Conservation (phyloP, 2,329 filamentous ascomycete genomes). For the Aspergillus sp. region DNA sequence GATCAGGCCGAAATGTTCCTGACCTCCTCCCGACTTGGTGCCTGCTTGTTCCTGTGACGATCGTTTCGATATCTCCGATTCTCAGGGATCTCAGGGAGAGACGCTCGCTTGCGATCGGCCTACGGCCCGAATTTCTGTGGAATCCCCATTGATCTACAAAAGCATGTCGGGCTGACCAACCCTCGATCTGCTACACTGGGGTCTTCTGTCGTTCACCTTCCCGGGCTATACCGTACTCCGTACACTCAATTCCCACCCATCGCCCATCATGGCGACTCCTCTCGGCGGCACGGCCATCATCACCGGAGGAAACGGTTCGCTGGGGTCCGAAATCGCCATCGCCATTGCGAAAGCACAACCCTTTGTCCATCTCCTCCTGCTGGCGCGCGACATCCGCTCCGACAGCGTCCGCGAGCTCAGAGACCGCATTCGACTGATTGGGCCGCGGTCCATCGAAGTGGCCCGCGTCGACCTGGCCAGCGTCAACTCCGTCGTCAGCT, state of each 20-base stretch:
- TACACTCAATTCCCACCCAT: not conserved
- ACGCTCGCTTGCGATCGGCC: not conserved
- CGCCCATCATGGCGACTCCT: constrained; percentile 29
- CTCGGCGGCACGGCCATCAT: constrained; percentile 38
- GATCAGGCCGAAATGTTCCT: not conserved
- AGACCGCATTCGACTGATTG: constrained; percentile 30
- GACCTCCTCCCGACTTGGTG: too few relatives aligned
- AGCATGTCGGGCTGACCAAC: not conserved
- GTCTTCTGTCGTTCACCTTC: constrained; percentile 1
- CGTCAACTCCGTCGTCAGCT: constrained; percentile 31
- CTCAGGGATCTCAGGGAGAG: not conserved
- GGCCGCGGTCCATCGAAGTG: constrained; percentile 34
- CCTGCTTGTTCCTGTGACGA: not conserved
- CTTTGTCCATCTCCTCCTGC: constrained; percentile 34
- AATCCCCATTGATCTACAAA: not conserved
- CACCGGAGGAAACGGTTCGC: constrained; percentile 34
- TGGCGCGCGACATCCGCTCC: constrained; percentile 29
- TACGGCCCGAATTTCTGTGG: not conserved
- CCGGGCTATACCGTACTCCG: not conserved
- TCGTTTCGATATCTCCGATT: not conserved
- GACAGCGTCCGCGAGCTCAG: constrained; percentile 28
- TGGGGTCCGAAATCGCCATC: constrained; percentile 36
- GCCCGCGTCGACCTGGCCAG: constrained; percentile 30
- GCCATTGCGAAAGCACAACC: constrained; percentile 36
- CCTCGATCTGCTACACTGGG: not conserved